Evolutionary conservation across 202 grass and related monocot genomes (phyloP).

Genomic region (Bolboschoenoplectus hybrid): DNA sequence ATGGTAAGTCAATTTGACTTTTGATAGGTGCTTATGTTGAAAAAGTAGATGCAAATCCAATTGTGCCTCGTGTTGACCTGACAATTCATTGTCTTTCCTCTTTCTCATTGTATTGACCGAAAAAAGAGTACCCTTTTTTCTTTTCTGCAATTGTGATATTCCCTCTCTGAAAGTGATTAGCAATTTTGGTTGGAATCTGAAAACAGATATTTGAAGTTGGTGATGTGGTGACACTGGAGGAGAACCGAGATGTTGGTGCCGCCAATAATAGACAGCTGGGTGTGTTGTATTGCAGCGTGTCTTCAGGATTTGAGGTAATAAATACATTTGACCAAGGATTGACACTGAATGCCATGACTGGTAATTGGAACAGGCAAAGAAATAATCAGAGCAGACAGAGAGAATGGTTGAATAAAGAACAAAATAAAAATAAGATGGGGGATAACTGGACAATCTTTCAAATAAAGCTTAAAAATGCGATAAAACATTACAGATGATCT

Average conservation of each 20-base stretch:
- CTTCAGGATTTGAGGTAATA: conserved; percentile 92
- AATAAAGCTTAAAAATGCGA: background rate
- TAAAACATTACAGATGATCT: background rate
- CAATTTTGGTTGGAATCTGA: conserved; percentile 22
- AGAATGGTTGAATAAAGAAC: background rate
- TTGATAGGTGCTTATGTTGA: background rate
- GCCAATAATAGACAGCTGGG: conserved; percentile 88
- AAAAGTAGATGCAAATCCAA: background rate
- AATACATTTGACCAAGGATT: conserved; percentile 5
- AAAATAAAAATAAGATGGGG: background rate
- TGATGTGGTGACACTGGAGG: conserved; percentile 79
- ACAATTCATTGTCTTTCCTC: conserved; percentile 17
- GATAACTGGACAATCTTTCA: too few relatives aligned
- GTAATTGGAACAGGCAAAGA: too few relatives aligned
- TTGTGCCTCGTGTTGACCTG: background rate
- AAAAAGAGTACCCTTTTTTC: background rate
- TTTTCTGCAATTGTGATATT: background rate
- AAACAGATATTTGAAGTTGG: conserved; percentile 96
- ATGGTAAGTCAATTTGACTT: background rate
- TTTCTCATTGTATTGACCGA: background rate
- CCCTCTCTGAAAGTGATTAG: background rate
- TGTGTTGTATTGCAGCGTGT: conserved; percentile 80
- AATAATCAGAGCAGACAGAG: conserved; percentile 1
- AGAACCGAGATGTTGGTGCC: conserved; percentile 65
- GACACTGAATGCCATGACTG: background rate